Percentiles rank a stretch among this genome's conserved stretches.
Conservation (phyloP, 371 early-diverging fungal genomes). For the Mucor racemosus region DNA sequence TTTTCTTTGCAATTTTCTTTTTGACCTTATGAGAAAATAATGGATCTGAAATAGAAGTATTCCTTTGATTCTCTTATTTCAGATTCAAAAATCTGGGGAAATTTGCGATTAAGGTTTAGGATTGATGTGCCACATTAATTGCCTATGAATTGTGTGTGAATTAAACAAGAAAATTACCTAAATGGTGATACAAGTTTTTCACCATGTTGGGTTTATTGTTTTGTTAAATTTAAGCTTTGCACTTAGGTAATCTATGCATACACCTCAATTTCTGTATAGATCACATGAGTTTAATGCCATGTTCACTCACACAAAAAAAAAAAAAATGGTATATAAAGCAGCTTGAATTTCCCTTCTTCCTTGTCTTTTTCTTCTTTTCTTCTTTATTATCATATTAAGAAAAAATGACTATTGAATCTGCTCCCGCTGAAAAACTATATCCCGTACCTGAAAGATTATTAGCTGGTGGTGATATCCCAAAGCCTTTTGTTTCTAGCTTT, state of each 20-base stretch:
- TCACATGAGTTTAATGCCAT: conserved; percentile 1
- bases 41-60: conserved; percentile 3
- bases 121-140: conserved; percentile 6
- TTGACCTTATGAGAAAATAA: conserved; percentile 1
- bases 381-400: neutral
- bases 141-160: conserved; percentile 4
- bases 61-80: conserved; percentile 1
- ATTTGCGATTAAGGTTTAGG: neutral
- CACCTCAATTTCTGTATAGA: neutral
- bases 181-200: neutral
- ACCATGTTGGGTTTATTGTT: neutral
- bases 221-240: conserved; percentile 1
- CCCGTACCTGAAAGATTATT: conserved; percentile 56
- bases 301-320: too few species aligned
- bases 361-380: conserved; percentile 11
- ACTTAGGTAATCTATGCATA: neutral
- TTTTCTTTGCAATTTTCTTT: too few species aligned
- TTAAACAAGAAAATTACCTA: neutral
- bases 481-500: conserved; percentile 72
- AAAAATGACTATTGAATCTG: conserved; percentile 22
- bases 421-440: conserved; percentile 19
- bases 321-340: neutral
- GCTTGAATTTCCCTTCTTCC: neutral
- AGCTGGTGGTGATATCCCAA: conserved; percentile 53
- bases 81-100: neutral